A percentile compares a stretch with the other conserved stretches of the same genome.
These are phyloP conservation scores for Elongisporangium senticosum DNA, from an alignment of 352 stramenopile genomes.

Conservation along the genomic window DNA sequence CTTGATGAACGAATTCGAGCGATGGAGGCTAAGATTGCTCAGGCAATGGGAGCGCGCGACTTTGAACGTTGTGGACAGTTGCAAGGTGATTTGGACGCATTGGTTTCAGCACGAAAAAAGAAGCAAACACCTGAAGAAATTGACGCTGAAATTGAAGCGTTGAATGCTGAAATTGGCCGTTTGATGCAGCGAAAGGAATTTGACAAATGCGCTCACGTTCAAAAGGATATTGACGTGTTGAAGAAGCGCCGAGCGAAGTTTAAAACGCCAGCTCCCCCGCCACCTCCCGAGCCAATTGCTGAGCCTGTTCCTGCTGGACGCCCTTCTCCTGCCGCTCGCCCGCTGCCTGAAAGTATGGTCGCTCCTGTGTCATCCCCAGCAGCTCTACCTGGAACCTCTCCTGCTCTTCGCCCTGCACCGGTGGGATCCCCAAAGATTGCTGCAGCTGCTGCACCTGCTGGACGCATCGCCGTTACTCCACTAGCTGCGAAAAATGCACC, in stretches of 20 bases:
- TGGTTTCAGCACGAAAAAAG: slow-evolving; percentile 74
- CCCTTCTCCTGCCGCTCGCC: slow-evolving; percentile 12
- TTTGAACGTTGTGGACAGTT: slow-evolving; percentile 76
- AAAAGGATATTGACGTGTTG: slow-evolving; percentile 76
- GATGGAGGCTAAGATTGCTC: slow-evolving; percentile 61
- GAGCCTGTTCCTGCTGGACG: slow-evolving; percentile 18
- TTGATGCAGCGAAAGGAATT: slow-evolving; percentile 84
- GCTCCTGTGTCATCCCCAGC: slow-evolving; percentile 45
- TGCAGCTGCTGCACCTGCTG: not conserved
- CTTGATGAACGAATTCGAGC: slow-evolving; percentile 73
- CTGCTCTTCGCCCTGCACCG: slow-evolving; percentile 4
- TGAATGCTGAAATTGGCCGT: slow-evolving; percentile 61
- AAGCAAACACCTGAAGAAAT: slow-evolving; percentile 83
- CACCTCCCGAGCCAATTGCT: slow-evolving; percentile 17
- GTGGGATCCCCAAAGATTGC: slow-evolving; percentile 5
- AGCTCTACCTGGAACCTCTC: slow-evolving; percentile 32
- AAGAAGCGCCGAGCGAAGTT: slow-evolving; percentile 71
- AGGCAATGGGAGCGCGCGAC: slow-evolving; percentile 71
- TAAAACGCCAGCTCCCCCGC: slow-evolving; percentile 23
- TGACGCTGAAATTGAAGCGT: slow-evolving; percentile 63
- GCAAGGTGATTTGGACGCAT: slow-evolving; percentile 58
- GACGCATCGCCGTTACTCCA: not conserved
- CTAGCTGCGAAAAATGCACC: not conserved
- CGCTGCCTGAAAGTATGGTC: slow-evolving; percentile 9
- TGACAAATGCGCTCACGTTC: slow-evolving; percentile 80